Evolutionary conservation across 163 green algal genomes (phyloP).

Genomic region (Trebouxia gelatinosa): DNA sequence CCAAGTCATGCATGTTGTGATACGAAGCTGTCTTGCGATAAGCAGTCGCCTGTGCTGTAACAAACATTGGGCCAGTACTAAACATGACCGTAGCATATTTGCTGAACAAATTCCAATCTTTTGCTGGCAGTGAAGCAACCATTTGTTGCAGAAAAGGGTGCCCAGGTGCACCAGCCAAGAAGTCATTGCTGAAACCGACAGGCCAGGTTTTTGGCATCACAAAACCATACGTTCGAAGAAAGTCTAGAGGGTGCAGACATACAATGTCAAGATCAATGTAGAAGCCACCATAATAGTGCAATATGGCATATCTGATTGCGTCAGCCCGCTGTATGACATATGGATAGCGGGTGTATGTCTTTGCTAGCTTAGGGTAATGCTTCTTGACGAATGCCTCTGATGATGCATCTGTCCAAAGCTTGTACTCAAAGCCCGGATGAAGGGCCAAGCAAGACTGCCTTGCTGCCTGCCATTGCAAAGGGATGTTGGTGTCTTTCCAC

Average conservation of each 20-base stretch:
- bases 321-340: conserved; percentile 68
- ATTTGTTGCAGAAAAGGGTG: conserved; percentile 43
- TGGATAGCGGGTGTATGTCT: conserved; percentile 56
- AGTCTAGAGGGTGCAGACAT: conserved; percentile 45
- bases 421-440: conserved; percentile 56
- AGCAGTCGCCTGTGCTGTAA: conserved; percentile 50
- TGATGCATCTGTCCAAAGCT: conserved; percentile 61
- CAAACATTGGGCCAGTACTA: conserved; percentile 69
- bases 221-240: conserved; percentile 36
- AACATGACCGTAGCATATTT: conserved; percentile 77
- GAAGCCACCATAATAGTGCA: conserved; percentile 62
- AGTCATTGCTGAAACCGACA: conserved; percentile 60
- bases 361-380: conserved; percentile 60
- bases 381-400: conserved; percentile 46
- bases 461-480: conserved; percentile 55
- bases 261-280: conserved; percentile 69
- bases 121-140: conserved; percentile 35
- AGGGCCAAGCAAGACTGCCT: conserved; percentile 48
- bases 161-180: conserved; percentile 45
- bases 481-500: conserved; percentile 55
- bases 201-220: conserved; percentile 58
- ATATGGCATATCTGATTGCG: conserved; percentile 54
- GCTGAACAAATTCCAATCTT: conserved; percentile 50
- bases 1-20: conserved; percentile 29
- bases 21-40: neutral